Conservation (phyloP, 2,329 filamentous ascomycete genomes). For the Trichoderma sp. region DNA sequence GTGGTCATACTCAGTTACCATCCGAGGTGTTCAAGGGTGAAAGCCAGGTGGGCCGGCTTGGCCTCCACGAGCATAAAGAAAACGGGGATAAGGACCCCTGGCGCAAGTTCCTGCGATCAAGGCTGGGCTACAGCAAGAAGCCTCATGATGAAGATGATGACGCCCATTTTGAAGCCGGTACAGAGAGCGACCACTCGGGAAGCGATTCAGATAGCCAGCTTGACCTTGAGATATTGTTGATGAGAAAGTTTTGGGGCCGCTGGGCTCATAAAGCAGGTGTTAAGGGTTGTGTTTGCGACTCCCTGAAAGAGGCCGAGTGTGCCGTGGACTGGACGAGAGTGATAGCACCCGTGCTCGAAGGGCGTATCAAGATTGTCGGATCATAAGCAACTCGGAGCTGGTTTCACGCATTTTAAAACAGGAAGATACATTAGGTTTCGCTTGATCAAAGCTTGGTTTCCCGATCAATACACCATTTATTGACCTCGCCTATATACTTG, state of each 20-base stretch:
- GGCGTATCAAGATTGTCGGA: slow-evolving; percentile 60
- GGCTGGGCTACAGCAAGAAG: slow-evolving; percentile 35
- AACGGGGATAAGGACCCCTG: slow-evolving; percentile 31
- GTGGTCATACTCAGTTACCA: slow-evolving; percentile 52
- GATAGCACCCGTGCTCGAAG: slow-evolving; percentile 75
- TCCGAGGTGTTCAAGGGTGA: slow-evolving; percentile 30
- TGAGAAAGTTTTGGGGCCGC: slow-evolving; percentile 66
- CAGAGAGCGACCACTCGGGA: slow-evolving; percentile 33
- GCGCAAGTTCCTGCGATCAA: slow-evolving; percentile 37
- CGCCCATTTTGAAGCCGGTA: slow-evolving; percentile 38
- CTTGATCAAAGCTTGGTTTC: neutral
- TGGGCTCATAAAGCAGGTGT: slow-evolving; percentile 72
- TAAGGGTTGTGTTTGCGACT: slow-evolving; percentile 49
- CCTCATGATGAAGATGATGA: slow-evolving; percentile 42
- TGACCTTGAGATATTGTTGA: slow-evolving; percentile 59
- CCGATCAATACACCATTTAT: neutral
- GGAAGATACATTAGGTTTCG: neutral
- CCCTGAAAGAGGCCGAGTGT: slow-evolving; percentile 57
- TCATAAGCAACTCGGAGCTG: neutral
- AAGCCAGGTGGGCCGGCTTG: slow-evolving; percentile 34
- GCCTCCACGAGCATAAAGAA: slow-evolving; percentile 24
- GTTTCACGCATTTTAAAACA: neutral
- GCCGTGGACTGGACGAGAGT: slow-evolving; percentile 76
- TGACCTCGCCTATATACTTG: neutral
- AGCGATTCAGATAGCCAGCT: slow-evolving; percentile 42